These are phyloP conservation scores for Laguncularia racemosa DNA, from an alignment of 345 rosid genomes.

Conservation along the genomic window DNA sequence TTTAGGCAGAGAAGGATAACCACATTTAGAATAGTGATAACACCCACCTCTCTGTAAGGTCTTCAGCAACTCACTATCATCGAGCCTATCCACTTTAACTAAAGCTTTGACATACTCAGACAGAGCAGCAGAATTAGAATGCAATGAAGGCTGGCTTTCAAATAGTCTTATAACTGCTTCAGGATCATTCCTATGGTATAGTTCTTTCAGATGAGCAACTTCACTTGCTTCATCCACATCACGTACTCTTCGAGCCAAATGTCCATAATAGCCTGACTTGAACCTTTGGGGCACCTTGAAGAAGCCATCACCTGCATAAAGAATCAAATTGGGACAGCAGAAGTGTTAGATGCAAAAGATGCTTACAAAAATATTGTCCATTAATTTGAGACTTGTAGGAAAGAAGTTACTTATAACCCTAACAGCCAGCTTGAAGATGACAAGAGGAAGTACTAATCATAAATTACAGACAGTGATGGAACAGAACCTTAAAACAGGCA, in stretches of 20 bases:
- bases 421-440: no score
- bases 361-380: no score
- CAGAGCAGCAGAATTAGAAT: constrained; percentile 55
- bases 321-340: neutral
- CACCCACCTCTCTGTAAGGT: constrained; percentile 74
- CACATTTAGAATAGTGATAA: neutral
- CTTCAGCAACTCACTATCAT: constrained; percentile 71
- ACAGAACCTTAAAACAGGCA: no score
- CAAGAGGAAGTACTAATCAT: no score
- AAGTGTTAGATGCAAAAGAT: no score
- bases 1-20: neutral
- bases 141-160: constrained; percentile 75
- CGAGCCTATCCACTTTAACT: constrained; percentile 81
- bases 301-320: constrained; percentile 24
- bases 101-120: constrained; percentile 85
- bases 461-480: no score
- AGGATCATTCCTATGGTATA: constrained; percentile 70
- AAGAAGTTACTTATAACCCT: no score
- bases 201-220: constrained; percentile 64
- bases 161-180: constrained; percentile 77
- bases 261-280: constrained; percentile 68
- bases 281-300: constrained; percentile 32
- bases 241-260: constrained; percentile 66
- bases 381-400: no score
- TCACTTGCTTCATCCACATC: constrained; percentile 67